Base-by-base conservation (phyloP, 1,139 yeast genomes). In the Hansenula sp. region DNA sequence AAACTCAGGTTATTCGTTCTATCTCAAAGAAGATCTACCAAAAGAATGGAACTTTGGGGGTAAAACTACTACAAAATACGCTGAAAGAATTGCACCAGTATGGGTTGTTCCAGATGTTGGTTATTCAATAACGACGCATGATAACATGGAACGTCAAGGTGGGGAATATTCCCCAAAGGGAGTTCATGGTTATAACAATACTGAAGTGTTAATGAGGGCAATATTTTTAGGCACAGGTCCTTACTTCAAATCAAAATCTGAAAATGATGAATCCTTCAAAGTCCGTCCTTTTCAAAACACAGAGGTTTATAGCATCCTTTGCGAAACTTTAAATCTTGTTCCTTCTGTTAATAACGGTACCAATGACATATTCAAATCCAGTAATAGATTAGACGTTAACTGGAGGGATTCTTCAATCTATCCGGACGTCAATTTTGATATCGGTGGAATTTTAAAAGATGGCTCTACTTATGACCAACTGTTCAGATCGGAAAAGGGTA, bases 61-160 rank as follows among this genome's bases (percentile, higher is more conserved):
- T 13, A 54, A 64, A 1, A 28, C 50, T 1, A 48, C 61, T 10
- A 74, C 75, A 45, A 58, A 58, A 38, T 85, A 73, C 57, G 68
- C 73, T 46, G 70, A 78, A 41, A 71, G 96, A 47, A 68, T 88
- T 32, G 96, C 96, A 0, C 96, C 96, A 1, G 63, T 90, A 15
- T 88, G 96, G 93, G 63, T 91, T 3, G 68, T 90, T 2, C 96
- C 97, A 0, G 74, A 81, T 29, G 82, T 87, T 6, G 96, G 96
- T 0, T 90, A 85, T 67, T 71, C 86, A 0, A 65, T 89, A n/a
- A 77, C 89, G 1, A 84, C 90, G 2, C 76, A 73, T 46, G 70
- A 72, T 16, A 77, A 76, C 48, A 76, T 81, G 74, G 71, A 74
- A 29, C 70, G 70, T 1, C 72, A 72, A 54, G 63, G 65, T 30